Percentiles rank a stretch among this genome's conserved stretches.
phyloP scores from a whole-genome alignment of 2,329 filamentous ascomycete genomes.

The Phoma sp. region DNA sequence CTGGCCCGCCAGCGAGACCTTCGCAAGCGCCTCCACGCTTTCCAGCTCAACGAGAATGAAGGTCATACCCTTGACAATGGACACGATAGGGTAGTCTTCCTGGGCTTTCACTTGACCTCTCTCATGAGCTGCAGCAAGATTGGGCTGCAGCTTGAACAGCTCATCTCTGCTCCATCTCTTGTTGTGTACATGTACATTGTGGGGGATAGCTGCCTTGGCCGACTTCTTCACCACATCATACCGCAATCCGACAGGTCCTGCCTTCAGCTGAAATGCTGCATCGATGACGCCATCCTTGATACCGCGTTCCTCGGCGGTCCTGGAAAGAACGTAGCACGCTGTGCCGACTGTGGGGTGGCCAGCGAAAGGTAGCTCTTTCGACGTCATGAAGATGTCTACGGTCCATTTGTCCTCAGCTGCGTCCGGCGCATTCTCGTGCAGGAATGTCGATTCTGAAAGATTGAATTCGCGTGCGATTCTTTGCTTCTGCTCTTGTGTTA shows the following conservation, averaged over 20 bases:
- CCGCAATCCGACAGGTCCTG: conserved; percentile 53
- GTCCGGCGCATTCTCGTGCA: conserved; percentile 50
- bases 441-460: conserved; percentile 64
- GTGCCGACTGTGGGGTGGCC: conserved; percentile 66
- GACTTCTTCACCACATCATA: conserved; percentile 51
- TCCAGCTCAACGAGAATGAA: conserved; percentile 72
- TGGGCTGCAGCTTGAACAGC: conserved; percentile 46
- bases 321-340: conserved; percentile 56
- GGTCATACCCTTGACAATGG: conserved; percentile 75
- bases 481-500: conserved; percentile 61
- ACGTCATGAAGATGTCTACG: conserved; percentile 63
- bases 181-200: conserved; percentile 60
- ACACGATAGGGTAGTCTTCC: conserved; percentile 48
- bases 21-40: conserved; percentile 64
- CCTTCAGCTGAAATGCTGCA: conserved; percentile 53
- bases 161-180: conserved; percentile 32
- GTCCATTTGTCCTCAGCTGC: conserved; percentile 46
- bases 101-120: conserved; percentile 21
- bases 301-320: conserved; percentile 31
- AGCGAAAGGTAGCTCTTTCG: conserved; percentile 63
- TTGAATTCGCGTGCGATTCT: conserved; percentile 65
- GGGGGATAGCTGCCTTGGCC: conserved; percentile 71
- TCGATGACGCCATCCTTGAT: conserved; percentile 34
- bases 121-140: conserved; percentile 34
- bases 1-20: conserved; percentile 47